phyloP scores from a whole-genome alignment of 345 rosid species.

The Passiflora organensis region DNA sequence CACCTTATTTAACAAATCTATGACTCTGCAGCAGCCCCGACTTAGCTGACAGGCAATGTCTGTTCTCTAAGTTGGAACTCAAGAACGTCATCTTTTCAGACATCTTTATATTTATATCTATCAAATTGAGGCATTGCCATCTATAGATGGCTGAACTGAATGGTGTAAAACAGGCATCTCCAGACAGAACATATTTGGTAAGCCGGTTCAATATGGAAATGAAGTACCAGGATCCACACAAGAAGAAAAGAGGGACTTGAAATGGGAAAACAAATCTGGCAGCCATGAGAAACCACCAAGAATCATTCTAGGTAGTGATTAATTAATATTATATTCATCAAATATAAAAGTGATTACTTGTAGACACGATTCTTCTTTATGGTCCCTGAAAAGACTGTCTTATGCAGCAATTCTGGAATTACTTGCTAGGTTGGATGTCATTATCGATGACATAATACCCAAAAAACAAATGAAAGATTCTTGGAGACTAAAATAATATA shows the following conservation, averaged over 20 bases:
- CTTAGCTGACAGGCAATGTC: too few relatives aligned
- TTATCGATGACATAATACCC: conserved; percentile 8
- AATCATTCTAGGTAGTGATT: conserved; percentile 6
- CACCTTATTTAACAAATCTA: too few relatives aligned
- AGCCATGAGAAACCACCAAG: conserved; percentile 8
- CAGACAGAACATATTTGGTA: conserved; percentile 8
- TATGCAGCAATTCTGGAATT: not conserved
- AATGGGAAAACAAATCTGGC: conserved; percentile 1
- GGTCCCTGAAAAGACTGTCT: not conserved
- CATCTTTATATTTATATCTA: too few relatives aligned
- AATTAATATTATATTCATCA: conserved; percentile 15
- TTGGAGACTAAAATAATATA: conserved; percentile 12
- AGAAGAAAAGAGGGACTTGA: not conserved
- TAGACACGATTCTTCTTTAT: conserved; percentile 24
- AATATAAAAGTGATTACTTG: not conserved
- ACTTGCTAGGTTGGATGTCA: conserved; percentile 25
- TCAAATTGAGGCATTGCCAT: too few relatives aligned
- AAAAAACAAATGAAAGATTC: conserved; percentile 39
- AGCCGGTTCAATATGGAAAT: conserved; percentile 22
- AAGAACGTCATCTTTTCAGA: too few relatives aligned
- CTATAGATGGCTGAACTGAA: not conserved
- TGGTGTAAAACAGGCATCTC: conserved; percentile 3
- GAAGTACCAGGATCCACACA: not conserved
- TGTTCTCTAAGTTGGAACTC: too few relatives aligned
- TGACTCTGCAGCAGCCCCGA: too few relatives aligned